Percentiles rank a stretch among this genome's conserved stretches.
phyloP scores from a whole-genome alignment of 345 rosid species.

The Acer negundo region DNA sequence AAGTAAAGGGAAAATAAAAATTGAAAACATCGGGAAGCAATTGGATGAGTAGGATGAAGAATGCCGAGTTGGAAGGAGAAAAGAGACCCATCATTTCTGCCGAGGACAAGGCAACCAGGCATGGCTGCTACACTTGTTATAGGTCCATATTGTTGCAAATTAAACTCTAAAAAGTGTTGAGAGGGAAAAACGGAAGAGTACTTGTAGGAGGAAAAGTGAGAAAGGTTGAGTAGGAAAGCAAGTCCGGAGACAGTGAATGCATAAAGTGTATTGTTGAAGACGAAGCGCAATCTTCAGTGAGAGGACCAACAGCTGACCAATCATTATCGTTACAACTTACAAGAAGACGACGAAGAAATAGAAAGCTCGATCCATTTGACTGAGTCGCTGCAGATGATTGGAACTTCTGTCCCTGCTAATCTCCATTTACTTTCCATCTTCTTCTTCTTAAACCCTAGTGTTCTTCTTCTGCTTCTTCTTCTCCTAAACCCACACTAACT shows the following conservation, averaged over 20 bases:
- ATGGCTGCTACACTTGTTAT: conserved; percentile 63
- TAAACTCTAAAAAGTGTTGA: conserved; percentile 48
- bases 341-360: conserved; percentile 38
- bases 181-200: conserved; percentile 46
- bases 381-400: conserved; percentile 61
- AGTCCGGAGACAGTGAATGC: conserved; percentile 65
- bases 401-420: conserved; percentile 71
- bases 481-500: background rate
- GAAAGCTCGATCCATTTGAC: conserved; percentile 64
- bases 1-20: conserved; percentile 10
- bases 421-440: conserved; percentile 18
- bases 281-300: conserved; percentile 55
- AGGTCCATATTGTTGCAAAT: conserved; percentile 39
- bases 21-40: background rate
- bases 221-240: conserved; percentile 58
- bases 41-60: conserved; percentile 40
- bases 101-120: conserved; percentile 60
- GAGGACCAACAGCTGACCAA: conserved; percentile 34
- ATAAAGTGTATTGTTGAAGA: conserved; percentile 42
- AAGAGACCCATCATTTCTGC: conserved; percentile 70
- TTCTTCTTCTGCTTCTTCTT: background rate
- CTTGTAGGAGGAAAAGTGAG: conserved; percentile 38
- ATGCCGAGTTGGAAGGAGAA: conserved; percentile 54
- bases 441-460: conserved; percentile 17
- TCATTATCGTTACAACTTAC: conserved; percentile 1